These are phyloP conservation scores for Aureobasidium sp. DNA, from an alignment of 2,329 filamentous ascomycete species.

Conservation along the genomic window DNA sequence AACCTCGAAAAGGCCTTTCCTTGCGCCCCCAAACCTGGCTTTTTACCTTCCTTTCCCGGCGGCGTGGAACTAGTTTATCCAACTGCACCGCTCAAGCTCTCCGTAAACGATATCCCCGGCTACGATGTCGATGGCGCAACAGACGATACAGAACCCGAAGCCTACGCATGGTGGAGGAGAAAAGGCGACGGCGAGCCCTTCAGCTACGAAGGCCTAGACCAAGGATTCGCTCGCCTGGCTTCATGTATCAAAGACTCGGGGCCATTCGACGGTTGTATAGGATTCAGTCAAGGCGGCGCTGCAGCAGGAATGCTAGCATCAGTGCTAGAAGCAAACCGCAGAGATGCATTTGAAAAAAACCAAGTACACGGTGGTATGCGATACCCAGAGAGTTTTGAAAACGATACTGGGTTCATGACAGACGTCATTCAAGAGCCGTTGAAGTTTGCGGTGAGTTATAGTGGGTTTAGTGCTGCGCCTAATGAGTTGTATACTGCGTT, in stretches of 20 bases:
- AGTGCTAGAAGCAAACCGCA: constrained; percentile 66
- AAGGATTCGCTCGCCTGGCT: constrained; percentile 72
- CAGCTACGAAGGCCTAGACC: constrained; percentile 71
- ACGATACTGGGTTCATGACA: constrained; percentile 35
- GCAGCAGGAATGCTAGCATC: constrained; percentile 77
- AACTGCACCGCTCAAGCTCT: constrained; percentile 49
- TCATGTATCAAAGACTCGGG: constrained; percentile 67
- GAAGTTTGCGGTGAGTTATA: constrained; percentile 80
- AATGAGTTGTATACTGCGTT: constrained; percentile 70
- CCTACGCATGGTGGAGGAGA: constrained; percentile 86
- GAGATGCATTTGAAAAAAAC: constrained; percentile 52
- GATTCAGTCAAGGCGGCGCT: constrained; percentile 85
- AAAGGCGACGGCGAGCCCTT: constrained; percentile 65
- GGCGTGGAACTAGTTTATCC: constrained; percentile 52
- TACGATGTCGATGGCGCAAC: constrained; percentile 53
- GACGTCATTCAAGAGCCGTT: constrained; percentile 57
- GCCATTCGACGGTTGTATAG: constrained; percentile 80
- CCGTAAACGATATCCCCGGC: constrained; percentile 60
- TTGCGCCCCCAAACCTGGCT: constrained; percentile 56
- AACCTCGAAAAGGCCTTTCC: constrained; percentile 78
- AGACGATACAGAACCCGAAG: constrained; percentile 54
- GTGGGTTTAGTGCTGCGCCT: constrained; percentile 73
- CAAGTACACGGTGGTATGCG: constrained; percentile 44
- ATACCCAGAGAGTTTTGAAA: constrained; percentile 57
- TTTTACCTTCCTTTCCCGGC: constrained; percentile 38